A percentile compares a stretch with the other conserved stretches of the same genome.
phyloP scores from a whole-genome alignment of 768 basidiomycete genomes.

The Mycena filopes region DNA sequence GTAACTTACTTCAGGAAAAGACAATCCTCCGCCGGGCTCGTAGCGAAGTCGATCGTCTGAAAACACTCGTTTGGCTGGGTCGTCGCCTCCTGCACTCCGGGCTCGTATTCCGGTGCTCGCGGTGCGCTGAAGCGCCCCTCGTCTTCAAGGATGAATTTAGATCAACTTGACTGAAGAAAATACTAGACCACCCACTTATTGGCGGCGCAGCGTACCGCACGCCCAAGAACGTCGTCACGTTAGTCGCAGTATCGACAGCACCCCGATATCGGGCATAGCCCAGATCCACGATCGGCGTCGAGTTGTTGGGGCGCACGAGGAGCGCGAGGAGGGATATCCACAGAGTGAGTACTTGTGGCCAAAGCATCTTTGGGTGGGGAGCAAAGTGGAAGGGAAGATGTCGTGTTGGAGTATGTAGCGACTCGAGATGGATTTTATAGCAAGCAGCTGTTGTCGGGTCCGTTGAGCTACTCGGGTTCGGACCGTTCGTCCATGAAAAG shows the following conservation, averaged over 20 bases:
- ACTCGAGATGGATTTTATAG: too few relatives aligned
- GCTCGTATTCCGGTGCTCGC: conserved; percentile 37
- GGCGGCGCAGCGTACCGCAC: conserved; percentile 64
- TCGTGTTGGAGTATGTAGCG: too few relatives aligned
- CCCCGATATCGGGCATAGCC: conserved; percentile 60
- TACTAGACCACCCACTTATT: conserved; percentile 47
- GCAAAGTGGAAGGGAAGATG: too few relatives aligned
- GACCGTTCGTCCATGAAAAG: too few relatives aligned
- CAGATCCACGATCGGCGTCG: conserved; percentile 47
- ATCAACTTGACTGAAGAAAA: not conserved
- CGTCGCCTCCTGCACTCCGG: conserved; percentile 45
- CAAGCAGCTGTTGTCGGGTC: too few relatives aligned
- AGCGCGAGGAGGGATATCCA: too few relatives aligned
- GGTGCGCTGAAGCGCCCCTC: conserved; percentile 48
- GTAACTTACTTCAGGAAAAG: conserved; percentile 49
- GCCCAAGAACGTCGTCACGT: conserved; percentile 51
- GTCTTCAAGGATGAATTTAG: conserved; percentile 31
- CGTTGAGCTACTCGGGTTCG: too few relatives aligned
- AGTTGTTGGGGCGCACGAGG: not conserved
- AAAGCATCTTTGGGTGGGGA: too few relatives aligned
- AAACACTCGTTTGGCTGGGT: conserved; percentile 45
- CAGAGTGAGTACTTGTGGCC: too few relatives aligned
- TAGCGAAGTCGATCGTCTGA: conserved; percentile 27
- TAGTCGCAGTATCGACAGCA: conserved; percentile 41
- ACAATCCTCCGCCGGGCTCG: conserved; percentile 47